These are phyloP conservation scores for Parathielavia appendiculata DNA, from an alignment of 495 filamentous ascomycete genomes.

Conservation along the genomic window DNA sequence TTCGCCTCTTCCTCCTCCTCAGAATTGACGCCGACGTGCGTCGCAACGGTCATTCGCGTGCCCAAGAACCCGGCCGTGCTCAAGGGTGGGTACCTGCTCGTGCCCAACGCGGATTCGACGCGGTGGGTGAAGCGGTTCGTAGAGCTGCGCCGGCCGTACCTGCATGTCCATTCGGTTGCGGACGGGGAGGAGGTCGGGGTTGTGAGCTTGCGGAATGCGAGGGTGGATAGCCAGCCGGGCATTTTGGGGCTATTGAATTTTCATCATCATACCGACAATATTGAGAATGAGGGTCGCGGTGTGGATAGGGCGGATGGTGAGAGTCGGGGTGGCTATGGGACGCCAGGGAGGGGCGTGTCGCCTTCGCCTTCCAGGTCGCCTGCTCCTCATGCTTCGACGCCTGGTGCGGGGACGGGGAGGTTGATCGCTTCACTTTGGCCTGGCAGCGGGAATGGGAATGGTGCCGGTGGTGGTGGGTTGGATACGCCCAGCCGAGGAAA, in stretches of 20 bases:
- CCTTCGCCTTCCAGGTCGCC: conserved; percentile 4
- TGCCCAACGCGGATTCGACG: conserved; percentile 65
- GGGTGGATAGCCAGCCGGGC: conserved; percentile 83
- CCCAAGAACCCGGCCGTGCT: conserved; percentile 69
- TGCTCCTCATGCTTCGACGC: not conserved
- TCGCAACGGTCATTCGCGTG: conserved; percentile 63
- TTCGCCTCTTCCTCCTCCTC: conserved; percentile 19
- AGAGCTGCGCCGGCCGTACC: conserved; percentile 85
- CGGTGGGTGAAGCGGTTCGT: conserved; percentile 88
- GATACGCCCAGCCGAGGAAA: not conserved
- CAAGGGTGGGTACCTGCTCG: conserved; percentile 79
- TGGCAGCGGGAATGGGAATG: not conserved
- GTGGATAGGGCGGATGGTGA: too few species aligned
- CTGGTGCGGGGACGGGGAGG: conserved; percentile 8
- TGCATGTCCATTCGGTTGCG: conserved; percentile 77
- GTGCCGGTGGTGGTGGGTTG: not conserved
- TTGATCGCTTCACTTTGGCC: conserved; percentile 18
- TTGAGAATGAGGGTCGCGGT: not conserved
- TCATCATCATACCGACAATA: conserved; percentile 17
- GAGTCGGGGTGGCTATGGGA: not conserved
- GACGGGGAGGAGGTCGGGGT: conserved; percentile 87
- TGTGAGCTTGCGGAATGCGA: conserved; percentile 75
- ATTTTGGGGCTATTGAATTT: conserved; percentile 68
- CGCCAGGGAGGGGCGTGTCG: not conserved
- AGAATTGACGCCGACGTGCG: conserved; percentile 47